Evolutionary conservation across 768 basidiomycete genomes (phyloP).

Genomic region (Tricholoma sp.): DNA sequence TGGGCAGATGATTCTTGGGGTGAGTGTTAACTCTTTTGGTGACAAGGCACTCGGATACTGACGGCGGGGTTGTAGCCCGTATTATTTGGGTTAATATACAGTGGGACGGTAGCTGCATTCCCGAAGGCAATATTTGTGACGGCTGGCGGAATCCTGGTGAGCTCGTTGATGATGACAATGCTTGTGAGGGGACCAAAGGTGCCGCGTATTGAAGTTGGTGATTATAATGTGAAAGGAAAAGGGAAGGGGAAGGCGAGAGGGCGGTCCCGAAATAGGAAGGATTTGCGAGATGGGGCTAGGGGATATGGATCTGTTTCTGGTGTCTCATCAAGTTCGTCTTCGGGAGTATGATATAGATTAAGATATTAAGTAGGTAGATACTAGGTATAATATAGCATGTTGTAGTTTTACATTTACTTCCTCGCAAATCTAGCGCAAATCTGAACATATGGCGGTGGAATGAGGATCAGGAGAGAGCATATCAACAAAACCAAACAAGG

Average conservation of each 20-base stretch:
- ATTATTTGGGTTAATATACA: constrained; percentile 69
- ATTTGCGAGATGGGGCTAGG: constrained; percentile 36
- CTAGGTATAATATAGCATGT: background rate
- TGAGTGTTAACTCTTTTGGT: constrained; percentile 20
- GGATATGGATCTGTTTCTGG: constrained; percentile 14
- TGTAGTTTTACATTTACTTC: too few species aligned
- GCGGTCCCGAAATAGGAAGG: constrained; percentile 44
- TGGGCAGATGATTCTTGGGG: constrained; percentile 61
- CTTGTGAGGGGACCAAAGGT: constrained; percentile 37
- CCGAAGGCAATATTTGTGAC: constrained; percentile 68
- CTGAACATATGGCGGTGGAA: background rate
- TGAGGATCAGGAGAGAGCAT: background rate
- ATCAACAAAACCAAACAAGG: constrained; percentile 20
- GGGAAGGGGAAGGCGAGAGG: constrained; percentile 29
- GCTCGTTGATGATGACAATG: constrained; percentile 31
- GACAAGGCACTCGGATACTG: background rate
- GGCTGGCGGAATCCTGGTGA: constrained; percentile 46
- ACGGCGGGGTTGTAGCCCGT: constrained; percentile 41
- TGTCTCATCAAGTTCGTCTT: background rate
- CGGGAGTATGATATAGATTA: background rate
- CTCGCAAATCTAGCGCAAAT: too few species aligned
- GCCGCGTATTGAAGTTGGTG: constrained; percentile 1
- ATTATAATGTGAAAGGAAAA: constrained; percentile 12
- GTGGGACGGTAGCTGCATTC: constrained; percentile 57
- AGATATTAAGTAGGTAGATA: too few species aligned